Evolutionary conservation across 768 basidiomycete species (phyloP).

Genomic region (Rubroboletus satanas): DNA sequence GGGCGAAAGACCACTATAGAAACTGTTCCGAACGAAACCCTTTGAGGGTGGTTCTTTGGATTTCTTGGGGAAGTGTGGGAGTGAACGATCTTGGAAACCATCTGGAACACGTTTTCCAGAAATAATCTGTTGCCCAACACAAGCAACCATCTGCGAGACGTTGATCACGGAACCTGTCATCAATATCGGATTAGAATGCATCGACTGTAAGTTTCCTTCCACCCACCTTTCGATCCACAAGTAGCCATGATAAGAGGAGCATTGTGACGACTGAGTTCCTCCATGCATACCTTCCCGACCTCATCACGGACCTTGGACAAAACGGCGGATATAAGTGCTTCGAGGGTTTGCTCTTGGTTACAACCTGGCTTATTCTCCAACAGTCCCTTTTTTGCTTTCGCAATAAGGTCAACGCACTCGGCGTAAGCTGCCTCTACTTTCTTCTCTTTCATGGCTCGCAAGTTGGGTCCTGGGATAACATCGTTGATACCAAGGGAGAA

Average conservation of each 20-base stretch:
- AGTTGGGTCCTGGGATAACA: slow-evolving; percentile 87
- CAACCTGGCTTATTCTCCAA: slow-evolving; percentile 98
- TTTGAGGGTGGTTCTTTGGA: slow-evolving; percentile 95
- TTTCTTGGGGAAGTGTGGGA: slow-evolving; percentile 99
- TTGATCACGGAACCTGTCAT: slow-evolving; percentile 95
- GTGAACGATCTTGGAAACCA: slow-evolving; percentile 97
- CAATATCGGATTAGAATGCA: not conserved
- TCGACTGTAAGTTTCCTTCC: not conserved
- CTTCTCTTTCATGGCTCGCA: slow-evolving; percentile 76
- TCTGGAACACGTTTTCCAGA: slow-evolving; percentile 96
- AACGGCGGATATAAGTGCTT: slow-evolving; percentile 91
- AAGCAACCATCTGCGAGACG: slow-evolving; percentile 99
- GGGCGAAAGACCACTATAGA: slow-evolving; percentile 86
- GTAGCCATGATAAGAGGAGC: slow-evolving; percentile 99
- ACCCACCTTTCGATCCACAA: slow-evolving; percentile 93
- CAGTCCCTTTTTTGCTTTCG: slow-evolving; percentile 84
- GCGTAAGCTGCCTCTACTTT: slow-evolving; percentile 88
- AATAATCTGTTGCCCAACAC: slow-evolving; percentile 99
- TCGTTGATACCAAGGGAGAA: slow-evolving; percentile 99
- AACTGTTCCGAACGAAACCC: slow-evolving; percentile 97
- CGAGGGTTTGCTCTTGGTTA: slow-evolving; percentile 93
- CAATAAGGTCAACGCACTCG: slow-evolving; percentile 82
- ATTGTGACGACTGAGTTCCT: slow-evolving; percentile 94
- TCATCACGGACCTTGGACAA: slow-evolving; percentile 94
- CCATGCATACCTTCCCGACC: slow-evolving; percentile 97